Evolutionary conservation across 805 yeast species (phyloP).

Genomic region (Ascoidea asiatica): DNA sequence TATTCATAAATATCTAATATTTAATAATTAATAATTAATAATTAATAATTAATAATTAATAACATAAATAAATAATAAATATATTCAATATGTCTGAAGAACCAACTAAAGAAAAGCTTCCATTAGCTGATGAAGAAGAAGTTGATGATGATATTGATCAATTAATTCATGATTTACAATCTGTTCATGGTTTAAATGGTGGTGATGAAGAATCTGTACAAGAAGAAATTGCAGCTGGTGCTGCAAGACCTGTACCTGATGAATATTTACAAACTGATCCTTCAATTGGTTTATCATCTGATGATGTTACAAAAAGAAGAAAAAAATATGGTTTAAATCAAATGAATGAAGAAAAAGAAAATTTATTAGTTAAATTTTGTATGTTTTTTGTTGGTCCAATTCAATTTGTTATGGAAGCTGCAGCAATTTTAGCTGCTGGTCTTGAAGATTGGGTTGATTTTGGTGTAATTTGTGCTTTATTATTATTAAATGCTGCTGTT

Average conservation of each 20-base stretch:
- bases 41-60: no score
- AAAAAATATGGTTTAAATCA: slow-evolving; percentile 53
- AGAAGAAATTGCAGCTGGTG: slow-evolving; percentile 33
- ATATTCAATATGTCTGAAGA: no score
- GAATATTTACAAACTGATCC: slow-evolving; percentile 33
- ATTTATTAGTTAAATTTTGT: slow-evolving; percentile 85
- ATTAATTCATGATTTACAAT: slow-evolving; percentile 64
- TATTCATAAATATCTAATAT: not conserved
- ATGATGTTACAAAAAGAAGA: slow-evolving; percentile 22
- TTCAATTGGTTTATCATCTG: slow-evolving; percentile 26
- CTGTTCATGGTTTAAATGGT: slow-evolving; percentile 32
- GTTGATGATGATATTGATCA: slow-evolving; percentile 59
- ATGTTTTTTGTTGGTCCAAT: slow-evolving; percentile 87
- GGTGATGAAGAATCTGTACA: slow-evolving; percentile 37
- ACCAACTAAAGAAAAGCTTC: slow-evolving; percentile 41
- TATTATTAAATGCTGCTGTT: slow-evolving; percentile 86
- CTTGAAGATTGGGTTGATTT: slow-evolving; percentile 93
- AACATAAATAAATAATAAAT: no score
- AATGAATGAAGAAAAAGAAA: slow-evolving; percentile 65
- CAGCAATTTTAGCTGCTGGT: slow-evolving; percentile 89
- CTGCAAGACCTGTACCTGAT: slow-evolving; percentile 71
- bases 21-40: slow-evolving; percentile 15
- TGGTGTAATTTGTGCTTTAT: slow-evolving; percentile 94
- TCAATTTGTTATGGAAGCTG: slow-evolving; percentile 98
- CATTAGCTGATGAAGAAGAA: slow-evolving; percentile 41